Evolutionary conservation across 2,329 filamentous ascomycete genomes (phyloP), one percentile per base, ranked within the genome.

Genomic region (Verticillium albo-atrum): DNA sequence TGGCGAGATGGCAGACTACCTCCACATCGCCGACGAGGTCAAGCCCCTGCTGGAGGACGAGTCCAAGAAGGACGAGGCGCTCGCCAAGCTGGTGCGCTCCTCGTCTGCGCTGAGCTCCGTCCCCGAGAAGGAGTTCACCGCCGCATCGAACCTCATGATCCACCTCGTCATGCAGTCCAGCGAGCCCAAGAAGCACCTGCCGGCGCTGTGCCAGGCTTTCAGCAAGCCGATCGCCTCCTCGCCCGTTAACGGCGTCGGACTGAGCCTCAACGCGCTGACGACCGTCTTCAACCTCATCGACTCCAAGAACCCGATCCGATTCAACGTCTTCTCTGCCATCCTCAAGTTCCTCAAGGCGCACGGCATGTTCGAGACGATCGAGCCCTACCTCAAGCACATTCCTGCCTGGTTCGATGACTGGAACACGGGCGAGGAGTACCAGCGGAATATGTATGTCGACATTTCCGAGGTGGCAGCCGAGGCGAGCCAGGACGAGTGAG

Each of bases 221-320:
- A 86, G 87, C 66, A 89, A 91, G 74, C 94, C 95, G 64, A 87
- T 98, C 72, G 86, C 89, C 63, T 91, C 90, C 63, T 96, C 94
- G 56, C 90, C 92, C 58, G 81, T 89, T 67, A 93, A 97, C 79
- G 92, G 93, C 68, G 83, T 89, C 63, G 89, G 90, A 55, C 85
- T 99, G 65, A 92, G 92, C 65, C 89, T 98, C 68, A 92, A 92
- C 66, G 90, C 95, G 68, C 86, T 99, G 67, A 92, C 91, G 72
- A 97, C 93, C 68, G 87, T 99, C 71, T 99, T 98, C 88, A 99
- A 99, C 84, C 89, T 96, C 66, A 85, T 98, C 67, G 79, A 88
- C 67, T 79, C 88, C 62, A 81, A 88, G 70, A 89, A 92, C 72
- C 88, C 91, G 58, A 85, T 91, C 71, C 89, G 95, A 62, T 97